Base-by-base conservation (phyloP, 495 filamentous ascomycete genomes). In the Podospora tetraspora region DNA sequence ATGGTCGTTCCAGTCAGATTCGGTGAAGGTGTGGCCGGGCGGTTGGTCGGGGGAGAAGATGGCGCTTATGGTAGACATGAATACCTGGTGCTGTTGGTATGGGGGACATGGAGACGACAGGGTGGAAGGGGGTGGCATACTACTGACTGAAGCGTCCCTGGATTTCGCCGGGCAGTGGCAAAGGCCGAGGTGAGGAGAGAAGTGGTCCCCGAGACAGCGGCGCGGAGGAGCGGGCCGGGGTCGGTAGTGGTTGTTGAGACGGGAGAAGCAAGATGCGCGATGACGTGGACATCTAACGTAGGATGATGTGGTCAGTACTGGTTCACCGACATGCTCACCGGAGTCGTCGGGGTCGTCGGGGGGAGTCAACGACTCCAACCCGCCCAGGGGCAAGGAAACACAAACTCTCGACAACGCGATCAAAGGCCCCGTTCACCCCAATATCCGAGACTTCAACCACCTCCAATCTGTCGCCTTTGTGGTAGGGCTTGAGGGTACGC, bases 201-300 rank as follows among this genome's bases (percentile, higher is more conserved):
- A 1, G 86, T 88, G 10, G 92, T 94, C 43, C 92, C 91, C 68
- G 87, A 87, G 69, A 92, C 83, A 0, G 88, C 88, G 13, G 89
- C 88, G 62, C 91, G 87, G 32, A 93, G 74, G 69, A 92, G 85
- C 75, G 88, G 86, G 67, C 86, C 78, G 23, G 87, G 81, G 73
- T 93, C 86, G 27, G 85, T 84, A 69, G 79, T 75, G 59, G 81
- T 82, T 70, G 80, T 79, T 66, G 89, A 88, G 77, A 93, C 90
- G 2, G 91, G 91, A 1, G 80, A 79, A 3, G 84, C 84, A n/a
- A 83, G 71, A 76, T 86, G 84, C 5, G 72, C 69, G 67, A 81
- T 66, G 61, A 80, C 37, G 32, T 56, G 32, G 37, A 43, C 30
- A 6, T 34, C 32, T 56, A 3, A 8, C 0, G 32, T 2, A 8